These are phyloP conservation scores for Hymenotorrendiella dingleyae DNA, from an alignment of 2,329 filamentous ascomycete species.

Conservation along the genomic window DNA sequence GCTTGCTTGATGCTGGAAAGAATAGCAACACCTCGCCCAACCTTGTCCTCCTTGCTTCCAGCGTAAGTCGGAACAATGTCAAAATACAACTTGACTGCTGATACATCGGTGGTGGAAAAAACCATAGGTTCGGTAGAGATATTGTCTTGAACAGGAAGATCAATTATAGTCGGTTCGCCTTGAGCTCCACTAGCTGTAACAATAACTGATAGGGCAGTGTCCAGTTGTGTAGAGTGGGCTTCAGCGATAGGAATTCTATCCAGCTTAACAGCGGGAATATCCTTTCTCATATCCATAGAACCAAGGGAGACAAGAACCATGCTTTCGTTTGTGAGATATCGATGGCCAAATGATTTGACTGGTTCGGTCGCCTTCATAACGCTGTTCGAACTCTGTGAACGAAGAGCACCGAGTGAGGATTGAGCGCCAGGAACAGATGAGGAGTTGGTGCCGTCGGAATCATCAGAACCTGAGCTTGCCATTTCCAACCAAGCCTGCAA, in stretches of 20 bases:
- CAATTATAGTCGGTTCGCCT: conserved; percentile 83
- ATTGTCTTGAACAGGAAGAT: conserved; percentile 89
- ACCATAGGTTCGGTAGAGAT: conserved; percentile 90
- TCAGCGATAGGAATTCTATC: conserved; percentile 83
- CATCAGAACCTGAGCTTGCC: conserved; percentile 28
- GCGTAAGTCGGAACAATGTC: conserved; percentile 95
- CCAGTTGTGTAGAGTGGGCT: conserved; percentile 87
- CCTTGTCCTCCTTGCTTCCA: conserved; percentile 78
- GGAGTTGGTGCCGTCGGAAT: conserved; percentile 23
- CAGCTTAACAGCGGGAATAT: conserved; percentile 72
- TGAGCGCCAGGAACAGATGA: conserved; percentile 42
- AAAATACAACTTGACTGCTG: conserved; percentile 83
- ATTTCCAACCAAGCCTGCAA: conserved; percentile 34
- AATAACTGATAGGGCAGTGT: conserved; percentile 88
- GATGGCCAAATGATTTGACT: conserved; percentile 92
- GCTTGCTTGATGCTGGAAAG: conserved; percentile 79
- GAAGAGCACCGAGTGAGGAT: conserved; percentile 58
- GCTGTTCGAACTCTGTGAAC: conserved; percentile 40
- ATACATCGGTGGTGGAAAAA: conserved; percentile 72
- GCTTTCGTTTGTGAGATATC: conserved; percentile 83
- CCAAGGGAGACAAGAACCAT: conserved; percentile 90
- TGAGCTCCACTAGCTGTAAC: conserved; percentile 79
- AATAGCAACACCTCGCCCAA: conserved; percentile 83
- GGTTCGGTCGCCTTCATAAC: conserved; percentile 59
- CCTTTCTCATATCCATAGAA: conserved; percentile 88